Evolutionary conservation across 768 basidiomycete species (phyloP).

Genomic region (Suillus bovinus): DNA sequence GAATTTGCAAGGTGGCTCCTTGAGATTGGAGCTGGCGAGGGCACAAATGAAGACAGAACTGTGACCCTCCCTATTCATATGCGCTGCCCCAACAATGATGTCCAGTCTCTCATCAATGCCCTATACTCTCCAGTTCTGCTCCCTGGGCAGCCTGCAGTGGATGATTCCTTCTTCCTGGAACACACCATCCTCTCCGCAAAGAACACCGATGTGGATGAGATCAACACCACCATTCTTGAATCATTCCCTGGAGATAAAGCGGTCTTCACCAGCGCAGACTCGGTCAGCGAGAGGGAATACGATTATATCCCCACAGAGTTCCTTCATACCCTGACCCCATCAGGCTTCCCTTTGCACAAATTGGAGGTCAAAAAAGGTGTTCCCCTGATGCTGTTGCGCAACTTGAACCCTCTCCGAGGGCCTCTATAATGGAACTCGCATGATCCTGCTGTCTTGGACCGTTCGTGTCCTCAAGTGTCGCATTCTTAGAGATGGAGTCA

Average conservation of each 20-base stretch:
- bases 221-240: constrained; percentile 33
- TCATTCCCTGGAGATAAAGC: constrained; percentile 24
- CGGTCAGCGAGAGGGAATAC: constrained; percentile 25
- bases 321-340: constrained; percentile 36
- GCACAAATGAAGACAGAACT: constrained; percentile 19
- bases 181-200: constrained; percentile 31
- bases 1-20: constrained; percentile 39
- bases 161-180: constrained; percentile 30
- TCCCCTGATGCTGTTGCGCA: constrained; percentile 45
- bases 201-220: constrained; percentile 32
- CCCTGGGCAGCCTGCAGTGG: constrained; percentile 12
- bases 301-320: constrained; percentile 37
- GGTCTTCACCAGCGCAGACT: constrained; percentile 30
- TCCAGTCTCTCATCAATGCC: constrained; percentile 1
- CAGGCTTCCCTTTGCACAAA: constrained; percentile 41
- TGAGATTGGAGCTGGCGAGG: constrained; percentile 36
- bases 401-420: constrained; percentile 39
- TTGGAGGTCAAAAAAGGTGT: constrained; percentile 33
- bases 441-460: constrained; percentile 20
- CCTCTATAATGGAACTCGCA: constrained; percentile 40
- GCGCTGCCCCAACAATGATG: constrained; percentile 12
- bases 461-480: constrained; percentile 25
- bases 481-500: constrained; percentile 26
- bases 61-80: constrained; percentile 29
- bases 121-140: constrained; percentile 28